Evolutionary conservation across 1,284 basidiomycete species (phyloP).

Genomic region (Leccinum pallidistipes): DNA sequence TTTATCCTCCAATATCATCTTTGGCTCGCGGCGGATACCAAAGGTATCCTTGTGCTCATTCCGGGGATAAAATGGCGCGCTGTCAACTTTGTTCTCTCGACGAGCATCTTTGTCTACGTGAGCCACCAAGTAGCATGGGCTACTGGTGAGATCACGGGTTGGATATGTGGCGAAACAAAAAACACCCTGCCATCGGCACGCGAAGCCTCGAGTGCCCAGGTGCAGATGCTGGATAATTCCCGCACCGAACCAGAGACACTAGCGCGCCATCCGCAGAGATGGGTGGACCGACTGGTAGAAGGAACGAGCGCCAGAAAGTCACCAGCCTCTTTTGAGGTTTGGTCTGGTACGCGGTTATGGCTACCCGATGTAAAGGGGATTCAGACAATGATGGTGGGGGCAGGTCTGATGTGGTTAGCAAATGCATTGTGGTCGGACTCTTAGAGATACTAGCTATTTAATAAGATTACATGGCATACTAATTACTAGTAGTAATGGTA

Average conservation of each 20-base stretch:
- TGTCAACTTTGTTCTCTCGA: conserved; percentile 75
- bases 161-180: conserved; percentile 54
- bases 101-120: conserved; percentile 76
- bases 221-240: not conserved
- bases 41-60: conserved; percentile 78
- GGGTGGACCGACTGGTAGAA: conserved; percentile 58
- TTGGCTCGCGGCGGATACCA: conserved; percentile 87
- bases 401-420: conserved; percentile 52
- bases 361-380: conserved; percentile 32
- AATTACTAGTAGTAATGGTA: not conserved
- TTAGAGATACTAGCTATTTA: conserved; percentile 5
- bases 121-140: conserved; percentile 76
- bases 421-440: conserved; percentile 56
- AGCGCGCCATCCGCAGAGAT: conserved; percentile 42
- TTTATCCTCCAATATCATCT: conserved; percentile 90
- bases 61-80: conserved; percentile 73
- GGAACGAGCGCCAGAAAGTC: conserved; percentile 29
- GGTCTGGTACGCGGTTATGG: conserved; percentile 34
- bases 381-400: conserved; percentile 38
- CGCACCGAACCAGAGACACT: conserved; percentile 36
- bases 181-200: conserved; percentile 36
- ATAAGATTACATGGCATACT: not conserved
- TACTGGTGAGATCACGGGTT: conserved; percentile 69
- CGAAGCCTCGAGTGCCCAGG: conserved; percentile 1
- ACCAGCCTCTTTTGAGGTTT: conserved; percentile 29